phyloP scores from a whole-genome alignment of 2,329 filamentous ascomycete species.

The Hysterium pulicare region DNA sequence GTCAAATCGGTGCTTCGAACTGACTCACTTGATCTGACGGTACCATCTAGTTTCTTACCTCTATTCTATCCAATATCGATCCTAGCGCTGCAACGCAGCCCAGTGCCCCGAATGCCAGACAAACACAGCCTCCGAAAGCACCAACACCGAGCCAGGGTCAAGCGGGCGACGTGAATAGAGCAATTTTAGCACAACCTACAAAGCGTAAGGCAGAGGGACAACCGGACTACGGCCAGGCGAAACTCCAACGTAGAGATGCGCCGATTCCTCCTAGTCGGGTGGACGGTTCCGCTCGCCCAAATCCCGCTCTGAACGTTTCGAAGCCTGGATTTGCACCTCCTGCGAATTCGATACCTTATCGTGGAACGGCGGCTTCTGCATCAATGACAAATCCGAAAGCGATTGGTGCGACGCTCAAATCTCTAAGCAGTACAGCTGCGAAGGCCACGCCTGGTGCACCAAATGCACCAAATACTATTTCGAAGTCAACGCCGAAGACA shows the following conservation, averaged over 20 bases:
- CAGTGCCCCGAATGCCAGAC: slow-evolving; percentile 17
- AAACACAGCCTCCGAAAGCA: slow-evolving; percentile 19
- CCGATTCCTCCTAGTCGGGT: slow-evolving; percentile 19
- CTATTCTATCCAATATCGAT: slow-evolving; percentile 38
- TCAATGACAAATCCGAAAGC: slow-evolving; percentile 7
- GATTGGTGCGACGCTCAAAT: slow-evolving; percentile 3
- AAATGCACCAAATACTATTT: not conserved
- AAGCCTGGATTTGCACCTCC: slow-evolving; percentile 21
- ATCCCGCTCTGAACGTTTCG: slow-evolving; percentile 18
- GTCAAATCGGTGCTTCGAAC: slow-evolving; percentile 9
- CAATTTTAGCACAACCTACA: slow-evolving; percentile 32
- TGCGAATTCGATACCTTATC: slow-evolving; percentile 30
- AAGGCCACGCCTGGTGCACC: not conserved
- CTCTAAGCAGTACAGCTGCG: not conserved
- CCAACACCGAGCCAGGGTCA: slow-evolving; percentile 34
- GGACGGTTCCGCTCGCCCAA: slow-evolving; percentile 21
- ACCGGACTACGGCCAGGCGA: slow-evolving; percentile 25
- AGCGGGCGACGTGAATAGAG: slow-evolving; percentile 22
- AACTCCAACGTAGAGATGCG: slow-evolving; percentile 33
- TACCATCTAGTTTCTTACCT: slow-evolving; percentile 25
- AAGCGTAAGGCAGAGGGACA: slow-evolving; percentile 42
- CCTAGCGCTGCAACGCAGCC: slow-evolving; percentile 24
- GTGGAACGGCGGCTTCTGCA: slow-evolving; percentile 31
- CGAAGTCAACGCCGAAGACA: slow-evolving; percentile 12
- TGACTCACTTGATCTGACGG: slow-evolving; percentile 5